Conservation (phyloP, 73 alveolate genomes). For the Blepharisma japonicum region DNA sequence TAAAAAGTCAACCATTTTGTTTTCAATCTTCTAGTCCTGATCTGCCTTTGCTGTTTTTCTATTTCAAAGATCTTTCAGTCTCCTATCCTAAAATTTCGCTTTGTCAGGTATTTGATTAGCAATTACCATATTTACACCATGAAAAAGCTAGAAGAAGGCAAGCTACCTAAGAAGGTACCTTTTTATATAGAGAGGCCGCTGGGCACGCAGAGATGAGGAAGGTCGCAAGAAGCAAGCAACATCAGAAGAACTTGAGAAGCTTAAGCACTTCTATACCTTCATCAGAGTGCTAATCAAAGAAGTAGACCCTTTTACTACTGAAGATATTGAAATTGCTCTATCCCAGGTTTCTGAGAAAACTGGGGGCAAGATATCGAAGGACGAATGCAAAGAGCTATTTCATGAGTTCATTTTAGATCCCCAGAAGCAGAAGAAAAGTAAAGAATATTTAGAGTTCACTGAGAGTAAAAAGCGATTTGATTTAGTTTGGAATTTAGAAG, state of each 20-base stretch:
- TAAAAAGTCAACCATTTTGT: too few relatives aligned
- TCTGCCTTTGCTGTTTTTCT: too few relatives aligned
- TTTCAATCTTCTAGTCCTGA: too few relatives aligned
- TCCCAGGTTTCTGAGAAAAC: background rate
- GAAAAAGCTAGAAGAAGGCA: too few relatives aligned
- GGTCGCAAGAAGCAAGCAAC: background rate
- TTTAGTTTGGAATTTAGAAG: conserved; percentile 6
- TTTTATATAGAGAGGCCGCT: conserved; percentile 7
- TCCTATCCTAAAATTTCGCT: too few relatives aligned
- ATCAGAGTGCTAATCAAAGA: background rate
- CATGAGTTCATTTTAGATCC: background rate
- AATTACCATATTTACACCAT: too few relatives aligned
- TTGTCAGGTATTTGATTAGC: too few relatives aligned
- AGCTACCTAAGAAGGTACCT: too few relatives aligned
- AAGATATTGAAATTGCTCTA: background rate
- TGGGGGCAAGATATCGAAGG: too few relatives aligned
- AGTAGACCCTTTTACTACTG: conserved; percentile 8
- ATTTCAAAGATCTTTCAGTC: too few relatives aligned
- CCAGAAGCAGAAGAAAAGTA: conserved; percentile 26
- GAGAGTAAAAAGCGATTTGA: conserved; percentile 6
- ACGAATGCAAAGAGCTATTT: background rate
- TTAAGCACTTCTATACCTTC: background rate
- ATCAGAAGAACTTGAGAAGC: background rate
- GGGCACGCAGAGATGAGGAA: background rate
- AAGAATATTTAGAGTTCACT: background rate